Conservation (phyloP, 148 eudicot species). For the Persicaria maculosa region DNA sequence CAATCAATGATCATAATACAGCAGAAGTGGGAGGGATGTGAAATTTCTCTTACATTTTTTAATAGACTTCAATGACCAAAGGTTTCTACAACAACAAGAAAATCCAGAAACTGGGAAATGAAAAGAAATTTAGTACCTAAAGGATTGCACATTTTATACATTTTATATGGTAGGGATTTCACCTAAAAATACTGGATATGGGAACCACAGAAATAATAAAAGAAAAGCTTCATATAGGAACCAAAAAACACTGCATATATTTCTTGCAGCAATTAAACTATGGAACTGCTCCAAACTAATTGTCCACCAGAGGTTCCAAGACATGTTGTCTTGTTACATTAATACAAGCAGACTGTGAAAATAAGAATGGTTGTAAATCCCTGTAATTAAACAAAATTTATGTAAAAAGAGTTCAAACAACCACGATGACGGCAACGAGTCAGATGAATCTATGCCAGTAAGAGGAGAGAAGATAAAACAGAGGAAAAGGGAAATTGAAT, state of each 20-base stretch:
- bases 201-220: neutral
- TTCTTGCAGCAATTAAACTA: neutral
- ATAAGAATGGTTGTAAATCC: neutral
- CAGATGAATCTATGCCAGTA: too few species aligned
- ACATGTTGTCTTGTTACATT: neutral
- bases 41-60: neutral
- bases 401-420: neutral
- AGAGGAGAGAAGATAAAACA: too few species aligned
- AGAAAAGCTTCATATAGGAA: neutral
- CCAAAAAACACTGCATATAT: neutral
- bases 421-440: neutral
- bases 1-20: too few species aligned
- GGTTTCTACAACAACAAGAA: too few species aligned
- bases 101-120: neutral
- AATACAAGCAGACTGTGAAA: neutral
- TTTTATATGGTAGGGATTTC: too few species aligned
- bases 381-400: neutral
- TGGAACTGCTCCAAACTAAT: conserved; percentile 2
- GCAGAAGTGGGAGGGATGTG: neutral
- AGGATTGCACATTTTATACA: neutral
- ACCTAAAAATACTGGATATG: neutral
- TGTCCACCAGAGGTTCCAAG: neutral
- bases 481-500: too few species aligned
- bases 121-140: neutral
- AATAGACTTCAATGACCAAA: too few species aligned